Conservation (phyloP, 805 yeast genomes). For the Sungouiozyma intestinalis region DNA sequence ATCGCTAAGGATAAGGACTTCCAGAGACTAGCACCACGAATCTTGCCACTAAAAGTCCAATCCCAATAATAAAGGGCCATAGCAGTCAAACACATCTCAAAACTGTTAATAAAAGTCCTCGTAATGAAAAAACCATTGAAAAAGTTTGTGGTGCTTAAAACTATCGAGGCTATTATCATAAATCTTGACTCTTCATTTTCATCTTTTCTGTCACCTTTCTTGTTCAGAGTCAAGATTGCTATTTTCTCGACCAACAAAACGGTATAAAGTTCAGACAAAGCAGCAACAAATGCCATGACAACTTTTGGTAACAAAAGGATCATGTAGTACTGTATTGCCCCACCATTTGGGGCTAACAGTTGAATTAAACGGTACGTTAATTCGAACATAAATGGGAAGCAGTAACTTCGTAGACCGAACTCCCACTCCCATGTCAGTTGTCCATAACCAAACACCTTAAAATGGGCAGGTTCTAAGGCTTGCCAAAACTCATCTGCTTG, state of each 20-base stretch:
- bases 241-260: constrained; percentile 37
- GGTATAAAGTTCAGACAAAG: constrained; percentile 57
- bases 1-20: constrained; percentile 44
- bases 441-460: constrained; percentile 66
- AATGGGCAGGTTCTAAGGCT: constrained; percentile 84
- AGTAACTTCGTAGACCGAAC: constrained; percentile 58
- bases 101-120: constrained; percentile 75
- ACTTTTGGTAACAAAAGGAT: constrained; percentile 52
- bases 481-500: constrained; percentile 98
- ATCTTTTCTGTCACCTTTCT: constrained; percentile 7
- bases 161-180: constrained; percentile 12
- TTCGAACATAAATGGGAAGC: constrained; percentile 67
- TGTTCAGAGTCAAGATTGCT: constrained; percentile 10
- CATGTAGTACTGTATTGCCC: constrained; percentile 21
- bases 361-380: constrained; percentile 11
- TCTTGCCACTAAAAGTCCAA: constrained; percentile 32
- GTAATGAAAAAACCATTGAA: constrained; percentile 78
- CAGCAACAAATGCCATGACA: constrained; percentile 57
- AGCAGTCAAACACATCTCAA: constrained; percentile 65
- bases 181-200: background rate
- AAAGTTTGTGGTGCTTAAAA: constrained; percentile 22
- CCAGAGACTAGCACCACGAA: constrained; percentile 16
- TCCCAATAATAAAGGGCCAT: constrained; percentile 67
- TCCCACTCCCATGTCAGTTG: constrained; percentile 93
- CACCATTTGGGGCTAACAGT: too few species aligned